Evolutionary conservation across 1,284 basidiomycete species (phyloP).

Genomic region (Pseudozyma tsukubaensis): DNA sequence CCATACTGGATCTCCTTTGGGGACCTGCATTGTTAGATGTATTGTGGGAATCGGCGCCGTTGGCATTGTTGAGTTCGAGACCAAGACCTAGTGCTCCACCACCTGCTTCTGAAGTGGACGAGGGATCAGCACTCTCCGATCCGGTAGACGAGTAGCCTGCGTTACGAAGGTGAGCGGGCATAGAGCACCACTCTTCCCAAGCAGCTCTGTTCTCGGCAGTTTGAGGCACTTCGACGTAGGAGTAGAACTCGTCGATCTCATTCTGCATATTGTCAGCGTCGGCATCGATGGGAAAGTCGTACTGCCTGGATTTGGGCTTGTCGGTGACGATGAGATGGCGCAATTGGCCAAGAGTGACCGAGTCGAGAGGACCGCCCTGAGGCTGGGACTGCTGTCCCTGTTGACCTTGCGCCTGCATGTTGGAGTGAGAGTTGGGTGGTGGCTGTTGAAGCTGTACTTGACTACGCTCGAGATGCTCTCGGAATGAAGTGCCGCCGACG

Average conservation of each 20-base stretch:
- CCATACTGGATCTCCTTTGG: slow-evolving; percentile 31
- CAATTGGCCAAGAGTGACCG: slow-evolving; percentile 55
- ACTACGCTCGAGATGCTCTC: slow-evolving; percentile 38
- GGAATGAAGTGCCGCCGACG: slow-evolving; percentile 24
- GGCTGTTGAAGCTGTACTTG: slow-evolving; percentile 25
- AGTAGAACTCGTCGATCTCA: slow-evolving; percentile 98
- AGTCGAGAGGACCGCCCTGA: slow-evolving; percentile 50
- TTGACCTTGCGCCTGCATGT: slow-evolving; percentile 18
- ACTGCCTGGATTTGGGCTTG: slow-evolving; percentile 51
- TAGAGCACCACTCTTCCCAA: slow-evolving; percentile 76
- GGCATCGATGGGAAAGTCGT: slow-evolving; percentile 62
- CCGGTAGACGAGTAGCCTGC: slow-evolving; percentile 24
- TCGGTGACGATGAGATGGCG: slow-evolving; percentile 50
- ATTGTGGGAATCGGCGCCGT: neutral
- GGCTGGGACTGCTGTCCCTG: slow-evolving; percentile 3
- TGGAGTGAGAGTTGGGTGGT: slow-evolving; percentile 19
- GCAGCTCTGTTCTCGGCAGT: slow-evolving; percentile 86
- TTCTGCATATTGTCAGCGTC: slow-evolving; percentile 95
- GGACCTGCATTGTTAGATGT: neutral
- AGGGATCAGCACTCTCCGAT: slow-evolving; percentile 20
- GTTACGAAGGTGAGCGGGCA: slow-evolving; percentile 33
- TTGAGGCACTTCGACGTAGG: slow-evolving; percentile 93
- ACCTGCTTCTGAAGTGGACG: slow-evolving; percentile 18
- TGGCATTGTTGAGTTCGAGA: slow-evolving; percentile 33
- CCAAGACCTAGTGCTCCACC: slow-evolving; percentile 50